These are phyloP conservation scores for Rhodotorula paludigena DNA, from an alignment of 768 basidiomycete species.

Conservation along the genomic window DNA sequence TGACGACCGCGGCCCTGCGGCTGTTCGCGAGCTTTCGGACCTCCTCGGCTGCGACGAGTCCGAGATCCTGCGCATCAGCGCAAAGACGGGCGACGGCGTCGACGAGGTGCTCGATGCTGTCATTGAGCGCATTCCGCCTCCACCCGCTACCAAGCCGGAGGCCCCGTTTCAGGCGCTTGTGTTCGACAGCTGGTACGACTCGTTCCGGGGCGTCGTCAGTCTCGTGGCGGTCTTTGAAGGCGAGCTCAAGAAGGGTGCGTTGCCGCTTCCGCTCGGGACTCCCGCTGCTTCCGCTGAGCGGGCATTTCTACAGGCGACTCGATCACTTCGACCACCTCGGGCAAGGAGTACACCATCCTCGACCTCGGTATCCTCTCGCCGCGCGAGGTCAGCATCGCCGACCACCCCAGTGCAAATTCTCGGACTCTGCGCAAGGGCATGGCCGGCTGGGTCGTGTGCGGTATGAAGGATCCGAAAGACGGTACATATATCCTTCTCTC, in stretches of 20 bases:
- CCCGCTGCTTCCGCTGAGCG: neutral
- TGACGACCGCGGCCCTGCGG: conserved; percentile 30
- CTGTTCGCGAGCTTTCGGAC: conserved; percentile 29
- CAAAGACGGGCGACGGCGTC: conserved; percentile 85
- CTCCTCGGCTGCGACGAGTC: conserved; percentile 27
- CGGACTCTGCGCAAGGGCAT: conserved; percentile 25
- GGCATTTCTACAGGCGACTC: conserved; percentile 67
- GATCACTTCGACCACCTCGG: conserved; percentile 74
- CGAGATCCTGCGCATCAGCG: conserved; percentile 69
- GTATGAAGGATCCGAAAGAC: conserved; percentile 95
- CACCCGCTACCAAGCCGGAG: neutral
- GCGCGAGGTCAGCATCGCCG: conserved; percentile 67
- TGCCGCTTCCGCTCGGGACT: neutral
- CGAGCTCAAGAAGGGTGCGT: conserved; percentile 68
- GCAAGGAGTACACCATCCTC: conserved; percentile 80
- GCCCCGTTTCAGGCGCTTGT: conserved; percentile 68
- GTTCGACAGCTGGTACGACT: conserved; percentile 82
- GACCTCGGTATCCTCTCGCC: conserved; percentile 87
- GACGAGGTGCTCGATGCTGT: conserved; percentile 72
- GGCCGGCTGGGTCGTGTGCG: conserved; percentile 55
- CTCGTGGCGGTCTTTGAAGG: conserved; percentile 78
- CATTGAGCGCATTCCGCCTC: conserved; percentile 77
- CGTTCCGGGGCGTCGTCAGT: conserved; percentile 92
- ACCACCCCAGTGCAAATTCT: conserved; percentile 18
- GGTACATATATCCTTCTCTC: conserved; percentile 52